Conservation (phyloP, 345 rosid species). For the Trapa incisa region DNA sequence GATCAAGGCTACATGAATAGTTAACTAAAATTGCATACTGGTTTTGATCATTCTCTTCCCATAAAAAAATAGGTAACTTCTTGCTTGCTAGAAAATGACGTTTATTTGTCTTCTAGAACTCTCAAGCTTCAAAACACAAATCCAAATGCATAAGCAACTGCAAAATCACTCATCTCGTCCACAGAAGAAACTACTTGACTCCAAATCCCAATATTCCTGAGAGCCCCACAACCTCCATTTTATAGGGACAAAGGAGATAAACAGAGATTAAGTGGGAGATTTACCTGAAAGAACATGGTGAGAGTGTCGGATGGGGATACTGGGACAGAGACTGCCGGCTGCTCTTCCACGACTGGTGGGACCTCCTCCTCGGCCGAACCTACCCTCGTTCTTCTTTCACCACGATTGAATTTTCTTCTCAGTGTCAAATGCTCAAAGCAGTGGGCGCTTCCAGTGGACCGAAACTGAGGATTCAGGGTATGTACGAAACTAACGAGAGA, state of each 20-base stretch:
- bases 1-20: background rate
- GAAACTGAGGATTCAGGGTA: slow-evolving; percentile 20
- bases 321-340: slow-evolving; percentile 58
- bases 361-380: slow-evolving; percentile 47
- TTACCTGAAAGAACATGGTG: slow-evolving; percentile 75
- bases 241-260: background rate
- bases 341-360: slow-evolving; percentile 28
- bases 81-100: background rate
- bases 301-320: slow-evolving; percentile 88
- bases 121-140: background rate
- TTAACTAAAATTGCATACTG: background rate
- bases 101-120: background rate
- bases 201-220: background rate
- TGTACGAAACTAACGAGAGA: slow-evolving; percentile 15
- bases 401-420: background rate
- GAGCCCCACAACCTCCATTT: background rate
- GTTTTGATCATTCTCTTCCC: background rate
- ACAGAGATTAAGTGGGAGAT: background rate
- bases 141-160: background rate
- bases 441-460: slow-evolving; percentile 10
- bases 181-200: background rate
- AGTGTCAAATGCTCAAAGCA: background rate
- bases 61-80: background rate
- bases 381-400: slow-evolving; percentile 7
- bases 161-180: background rate